Evolutionary conservation across 495 filamentous ascomycete species (phyloP).

Genomic region (Aspergillus bertholletiae): DNA sequence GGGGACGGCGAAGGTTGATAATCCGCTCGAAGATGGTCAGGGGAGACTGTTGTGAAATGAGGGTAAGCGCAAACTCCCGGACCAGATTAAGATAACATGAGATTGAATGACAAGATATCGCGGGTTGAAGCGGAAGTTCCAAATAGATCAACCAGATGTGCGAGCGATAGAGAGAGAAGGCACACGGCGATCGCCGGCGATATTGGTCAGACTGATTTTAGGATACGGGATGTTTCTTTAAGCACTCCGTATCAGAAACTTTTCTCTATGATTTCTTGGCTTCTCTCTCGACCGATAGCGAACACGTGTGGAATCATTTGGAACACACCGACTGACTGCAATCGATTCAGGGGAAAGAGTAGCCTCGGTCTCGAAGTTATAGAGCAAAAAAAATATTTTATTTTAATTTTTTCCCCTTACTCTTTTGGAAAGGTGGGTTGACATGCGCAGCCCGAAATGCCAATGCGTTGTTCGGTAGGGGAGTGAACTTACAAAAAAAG

Average conservation of each 20-base stretch:
- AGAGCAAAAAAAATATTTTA: not conserved
- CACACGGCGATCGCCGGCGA: conserved; percentile 15
- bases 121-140: not conserved
- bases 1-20: conserved; percentile 25
- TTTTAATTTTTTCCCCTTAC: conserved; percentile 12
- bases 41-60: conserved; percentile 21
- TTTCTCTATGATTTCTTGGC: conserved; percentile 5
- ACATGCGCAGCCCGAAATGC: conserved; percentile 4
- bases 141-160: conserved; percentile 6
- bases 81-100: conserved; percentile 8
- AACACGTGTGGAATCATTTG: not conserved
- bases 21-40: conserved; percentile 27
- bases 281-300: conserved; percentile 2
- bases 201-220: conserved; percentile 12
- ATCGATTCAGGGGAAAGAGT: conserved; percentile 2
- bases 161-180: conserved; percentile 6
- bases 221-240: conserved; percentile 5
- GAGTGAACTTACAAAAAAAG: conserved; percentile 26
- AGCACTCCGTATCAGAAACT: conserved; percentile 8
- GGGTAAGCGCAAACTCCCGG: conserved; percentile 15
- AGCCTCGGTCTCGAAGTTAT: conserved; percentile 5
- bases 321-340: not conserved
- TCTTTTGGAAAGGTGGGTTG: not conserved
- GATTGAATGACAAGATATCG: conserved; percentile 1
- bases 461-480: conserved; percentile 4